Percentiles rank a stretch among this genome's conserved stretches.
phyloP scores from a whole-genome alignment of 2,329 filamentous ascomycete species.

The Dothistroma septosporum region DNA sequence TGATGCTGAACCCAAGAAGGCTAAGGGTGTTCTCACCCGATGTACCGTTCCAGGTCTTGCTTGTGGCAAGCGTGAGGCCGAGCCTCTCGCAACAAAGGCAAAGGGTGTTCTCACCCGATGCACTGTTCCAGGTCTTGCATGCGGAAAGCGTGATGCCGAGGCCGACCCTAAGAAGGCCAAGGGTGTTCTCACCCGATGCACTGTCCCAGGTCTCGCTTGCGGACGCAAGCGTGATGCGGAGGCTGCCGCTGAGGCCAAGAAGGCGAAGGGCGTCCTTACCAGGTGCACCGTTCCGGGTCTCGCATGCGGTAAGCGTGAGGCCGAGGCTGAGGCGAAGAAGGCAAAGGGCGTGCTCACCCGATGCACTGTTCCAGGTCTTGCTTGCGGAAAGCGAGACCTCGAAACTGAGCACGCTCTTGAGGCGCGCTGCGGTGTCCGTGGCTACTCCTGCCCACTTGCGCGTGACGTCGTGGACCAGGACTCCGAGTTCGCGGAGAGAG shows the following conservation, averaged over 20 bases:
- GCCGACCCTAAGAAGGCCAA: slow-evolving; percentile 29
- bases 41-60: slow-evolving; percentile 40
- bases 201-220: slow-evolving; percentile 2
- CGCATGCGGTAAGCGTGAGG: slow-evolving; percentile 20
- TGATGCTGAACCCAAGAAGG: background rate
- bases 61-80: slow-evolving; percentile 5
- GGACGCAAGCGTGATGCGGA: background rate
- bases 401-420: slow-evolving; percentile 33
- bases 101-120: slow-evolving; percentile 34
- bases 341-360: slow-evolving; percentile 25
- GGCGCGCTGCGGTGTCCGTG: slow-evolving; percentile 38
- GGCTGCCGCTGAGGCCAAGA: no score
- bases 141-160: slow-evolving; percentile 40
- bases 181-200: background rate
- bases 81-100: slow-evolving; percentile 27
- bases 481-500: background rate
- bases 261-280: slow-evolving; percentile 15
- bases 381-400: slow-evolving; percentile 43
- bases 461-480: slow-evolving; percentile 8
- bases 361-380: slow-evolving; percentile 40
- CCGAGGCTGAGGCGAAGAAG: slow-evolving; percentile 26
- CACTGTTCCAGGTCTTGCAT: slow-evolving; percentile 40
- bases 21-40: slow-evolving; percentile 26
- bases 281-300: slow-evolving; percentile 40
- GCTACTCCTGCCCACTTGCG: slow-evolving; percentile 38